Evolutionary conservation across 768 basidiomycete species (phyloP), one percentile per base, ranked within the genome.

Genomic region (Boletus rubroflammeus): DNA sequence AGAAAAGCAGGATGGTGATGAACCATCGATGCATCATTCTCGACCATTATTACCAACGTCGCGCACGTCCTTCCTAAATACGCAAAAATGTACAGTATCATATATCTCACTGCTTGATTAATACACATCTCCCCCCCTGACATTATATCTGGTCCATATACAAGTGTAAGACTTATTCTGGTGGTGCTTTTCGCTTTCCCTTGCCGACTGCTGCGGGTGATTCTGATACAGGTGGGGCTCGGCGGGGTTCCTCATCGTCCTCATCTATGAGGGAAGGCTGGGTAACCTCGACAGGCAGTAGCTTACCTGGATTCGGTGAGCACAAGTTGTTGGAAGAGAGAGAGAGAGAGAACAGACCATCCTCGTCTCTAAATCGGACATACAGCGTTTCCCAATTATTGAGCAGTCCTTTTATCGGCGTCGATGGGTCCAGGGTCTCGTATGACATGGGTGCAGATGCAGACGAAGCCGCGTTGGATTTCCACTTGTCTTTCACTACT

Each of bases 351-450:
- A 36, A 34, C 25, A 32, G 69, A 90, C 89, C 84, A 44, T 78
- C 73, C 34, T 74, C 68, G 63, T 86, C 79, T 59, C 76, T 80
- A 59, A 90, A 90, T 63, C 83, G 85, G 32, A 92, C 63, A 61
- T 81, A 90, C 19, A 91, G 56, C 14, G 70, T 71, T 38, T 90
- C 89, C 85, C 88, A 92, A 50, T 82, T 83, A 2, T 67, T 64
- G 47, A 88, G 69, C 4, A 76, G 71, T 48, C 76, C 77, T 40
- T 81, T 82, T 41, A 82, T 75, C 42, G 81, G 61, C 44, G 66
- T 67, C 56, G 67, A 75, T 21, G 64, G 61, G 15, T 74, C 67
- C 50, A 91, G 65, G 2, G 75, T 64, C 50, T 84, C 81, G 66
- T 83, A 89, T 21, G 58, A 54, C 39, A 48, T 39, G 47, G 73